Percentiles rank a stretch among this genome's conserved stretches.
phyloP scores from a whole-genome alignment of 169 alveolate species.

The Miamiensis avidus region DNA sequence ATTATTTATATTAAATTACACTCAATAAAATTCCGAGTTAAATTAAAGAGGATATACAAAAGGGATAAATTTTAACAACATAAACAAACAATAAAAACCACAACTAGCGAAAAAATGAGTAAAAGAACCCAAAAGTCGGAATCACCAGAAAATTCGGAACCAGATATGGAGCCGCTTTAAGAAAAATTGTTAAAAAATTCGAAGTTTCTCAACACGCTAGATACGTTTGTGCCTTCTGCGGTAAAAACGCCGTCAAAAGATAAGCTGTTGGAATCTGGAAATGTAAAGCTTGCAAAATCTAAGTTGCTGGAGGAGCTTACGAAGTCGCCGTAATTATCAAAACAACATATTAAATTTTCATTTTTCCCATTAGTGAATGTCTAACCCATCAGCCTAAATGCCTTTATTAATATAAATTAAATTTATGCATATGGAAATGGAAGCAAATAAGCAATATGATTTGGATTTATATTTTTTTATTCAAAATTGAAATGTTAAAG shows the following conservation, averaged over 20 bases:
- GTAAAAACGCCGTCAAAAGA: constrained; percentile 93
- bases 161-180: constrained; percentile 97
- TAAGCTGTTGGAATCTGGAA: constrained; percentile 98
- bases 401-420: too few species aligned
- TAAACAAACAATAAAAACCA: too few species aligned
- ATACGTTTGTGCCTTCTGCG: constrained; percentile 96
- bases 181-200: constrained; percentile 96
- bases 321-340: constrained; percentile 65
- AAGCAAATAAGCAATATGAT: too few species aligned
- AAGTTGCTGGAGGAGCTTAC: constrained; percentile 99
- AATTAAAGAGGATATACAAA: too few species aligned
- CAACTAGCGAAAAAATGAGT: constrained; percentile 75
- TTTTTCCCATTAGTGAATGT: not conserved
- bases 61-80: too few species aligned
- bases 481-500: too few species aligned
- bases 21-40: too few species aligned
- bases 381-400: not conserved
- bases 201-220: constrained; percentile 94
- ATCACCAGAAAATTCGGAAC: constrained; percentile 98
- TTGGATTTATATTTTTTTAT: too few species aligned
- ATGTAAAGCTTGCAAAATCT: constrained; percentile 94
- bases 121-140: constrained; percentile 93
- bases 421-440: too few species aligned
- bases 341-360: too few species aligned
- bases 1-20: too few species aligned